A percentile compares a stretch with the other conserved stretches of the same genome.
These are phyloP conservation scores for Apophysomyces ossiformis DNA, from an alignment of 371 early-diverging fungal species.

Conservation along the genomic window DNA sequence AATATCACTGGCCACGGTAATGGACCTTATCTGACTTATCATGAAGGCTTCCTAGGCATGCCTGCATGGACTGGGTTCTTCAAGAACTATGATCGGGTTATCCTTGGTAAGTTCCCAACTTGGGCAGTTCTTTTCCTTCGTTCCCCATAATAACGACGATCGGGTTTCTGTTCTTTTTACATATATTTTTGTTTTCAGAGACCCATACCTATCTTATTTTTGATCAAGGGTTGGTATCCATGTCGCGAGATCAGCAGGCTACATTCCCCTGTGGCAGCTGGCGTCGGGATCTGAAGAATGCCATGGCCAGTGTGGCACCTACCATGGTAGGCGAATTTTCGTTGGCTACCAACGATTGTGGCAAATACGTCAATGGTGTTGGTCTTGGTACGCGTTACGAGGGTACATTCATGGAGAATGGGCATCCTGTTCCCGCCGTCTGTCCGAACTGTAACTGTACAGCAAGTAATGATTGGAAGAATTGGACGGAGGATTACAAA, in stretches of 20 bases:
- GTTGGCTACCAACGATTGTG: slow-evolving; percentile 77
- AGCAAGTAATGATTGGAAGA: slow-evolving; percentile 45
- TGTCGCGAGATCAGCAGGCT: slow-evolving; percentile 44
- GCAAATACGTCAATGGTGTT: slow-evolving; percentile 73
- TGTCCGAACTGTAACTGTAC: slow-evolving; percentile 56
- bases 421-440: slow-evolving; percentile 19
- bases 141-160: no score
- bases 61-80: slow-evolving; percentile 45
- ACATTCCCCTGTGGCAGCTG: slow-evolving; percentile 54
- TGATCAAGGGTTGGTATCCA: slow-evolving; percentile 49
- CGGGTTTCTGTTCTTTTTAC: no score
- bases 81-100: slow-evolving; percentile 32
- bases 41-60: slow-evolving; percentile 50
- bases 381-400: slow-evolving; percentile 70
- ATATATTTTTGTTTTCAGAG: slow-evolving; percentile 28
- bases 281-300: slow-evolving; percentile 32
- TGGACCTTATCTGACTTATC: slow-evolving; percentile 48
- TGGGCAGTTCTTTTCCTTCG: no score
- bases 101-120: slow-evolving; percentile 33
- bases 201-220: slow-evolving; percentile 53
- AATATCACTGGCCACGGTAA: slow-evolving; percentile 29
- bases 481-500: slow-evolving; percentile 42
- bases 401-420: slow-evolving; percentile 46
- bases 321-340: slow-evolving; percentile 79
- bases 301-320: slow-evolving; percentile 42